phyloP scores from a whole-genome alignment of 495 filamentous ascomycete species.

The Tetracladium marchalianum region DNA sequence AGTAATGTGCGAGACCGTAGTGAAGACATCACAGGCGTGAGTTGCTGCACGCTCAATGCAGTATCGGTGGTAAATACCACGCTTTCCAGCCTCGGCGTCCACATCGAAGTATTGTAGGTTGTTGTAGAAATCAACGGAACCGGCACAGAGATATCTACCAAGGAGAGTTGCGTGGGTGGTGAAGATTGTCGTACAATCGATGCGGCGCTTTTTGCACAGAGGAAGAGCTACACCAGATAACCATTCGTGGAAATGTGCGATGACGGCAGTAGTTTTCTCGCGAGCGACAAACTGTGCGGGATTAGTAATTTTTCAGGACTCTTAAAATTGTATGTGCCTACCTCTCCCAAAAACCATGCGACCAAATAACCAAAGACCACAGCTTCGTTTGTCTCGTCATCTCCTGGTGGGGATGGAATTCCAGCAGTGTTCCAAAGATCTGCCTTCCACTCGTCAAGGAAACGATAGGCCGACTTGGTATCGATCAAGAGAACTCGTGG shows the following conservation, averaged over 20 bases:
- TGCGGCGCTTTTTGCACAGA: conserved; percentile 81
- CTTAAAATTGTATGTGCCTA: conserved; percentile 28
- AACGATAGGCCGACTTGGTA: conserved; percentile 82
- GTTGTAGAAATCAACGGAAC: conserved; percentile 98
- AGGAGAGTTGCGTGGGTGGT: conserved; percentile 94
- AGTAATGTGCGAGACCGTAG: conserved; percentile 96
- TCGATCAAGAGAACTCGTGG: conserved; percentile 91
- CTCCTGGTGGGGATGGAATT: conserved; percentile 82
- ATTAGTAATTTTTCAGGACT: conserved; percentile 3
- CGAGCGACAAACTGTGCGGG: conserved; percentile 72
- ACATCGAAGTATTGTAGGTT: conserved; percentile 97
- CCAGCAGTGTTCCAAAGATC: conserved; percentile 91
- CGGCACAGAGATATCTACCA: conserved; percentile 91
- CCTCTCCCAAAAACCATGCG: conserved; percentile 97
- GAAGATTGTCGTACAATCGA: conserved; percentile 97
- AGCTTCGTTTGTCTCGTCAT: conserved; percentile 94
- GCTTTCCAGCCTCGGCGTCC: conserved; percentile 92
- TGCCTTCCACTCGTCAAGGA: conserved; percentile 92
- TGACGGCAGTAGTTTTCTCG: conserved; percentile 79
- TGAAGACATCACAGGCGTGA: conserved; percentile 92
- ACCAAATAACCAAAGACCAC: conserved; percentile 96
- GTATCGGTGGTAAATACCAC: conserved; percentile 97
- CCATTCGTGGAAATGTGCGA: conserved; percentile 99
- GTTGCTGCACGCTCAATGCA: conserved; percentile 93
- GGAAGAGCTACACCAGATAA: conserved; percentile 93